Base-by-base conservation (phyloP, 2,329 filamentous ascomycete genomes). In the Didymella keratinophila region DNA sequence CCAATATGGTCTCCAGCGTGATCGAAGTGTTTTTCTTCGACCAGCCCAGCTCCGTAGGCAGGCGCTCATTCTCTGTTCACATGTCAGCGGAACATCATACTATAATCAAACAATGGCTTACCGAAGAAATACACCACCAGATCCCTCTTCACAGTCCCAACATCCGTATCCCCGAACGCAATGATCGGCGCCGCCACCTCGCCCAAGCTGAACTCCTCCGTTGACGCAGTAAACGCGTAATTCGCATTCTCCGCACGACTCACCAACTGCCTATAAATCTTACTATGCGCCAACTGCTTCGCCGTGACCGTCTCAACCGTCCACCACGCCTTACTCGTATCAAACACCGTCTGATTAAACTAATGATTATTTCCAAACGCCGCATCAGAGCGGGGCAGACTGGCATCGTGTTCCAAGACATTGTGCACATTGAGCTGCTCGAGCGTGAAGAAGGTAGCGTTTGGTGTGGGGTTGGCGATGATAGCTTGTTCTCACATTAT, bases 321-420 rank as follows among this genome's bases (percentile, higher is more conserved):
- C 81, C 82, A 86, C 71, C 80, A 85, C 4, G 64, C 56, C 37
- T 64, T 74, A 0, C 78, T 79, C 54, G 78, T 70, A 50, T 81
- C 78, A 68, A 85, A 86, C 61, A 84, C 68, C 2, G 77, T 79
- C 51, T 80, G 72, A 70, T 86, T 84, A 75, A 86, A 86, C 54
- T 79, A 55, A 63, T 82, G 78, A 62, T 82, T 81, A 69, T 82
- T 80, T 21, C 83, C 84, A 52, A 83, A 78, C 75, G 73, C 81
- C 9, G 78, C 80, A 56, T 86, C 83, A 1, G 74, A 66, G 25
- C 83, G 82, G 39, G 79, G 82, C 23, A 82, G 53, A 58, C 80
- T 82, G 8, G 78, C 81, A 51, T 84, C 82, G 52, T 83, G 82
- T 54, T 84, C 81, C 6, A 84, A 69, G 16, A 84, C 66, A 52